Evolutionary conservation across 2,329 filamentous ascomycete species (phyloP).

Genomic region (Tolypocladium cylindrosporum): DNA sequence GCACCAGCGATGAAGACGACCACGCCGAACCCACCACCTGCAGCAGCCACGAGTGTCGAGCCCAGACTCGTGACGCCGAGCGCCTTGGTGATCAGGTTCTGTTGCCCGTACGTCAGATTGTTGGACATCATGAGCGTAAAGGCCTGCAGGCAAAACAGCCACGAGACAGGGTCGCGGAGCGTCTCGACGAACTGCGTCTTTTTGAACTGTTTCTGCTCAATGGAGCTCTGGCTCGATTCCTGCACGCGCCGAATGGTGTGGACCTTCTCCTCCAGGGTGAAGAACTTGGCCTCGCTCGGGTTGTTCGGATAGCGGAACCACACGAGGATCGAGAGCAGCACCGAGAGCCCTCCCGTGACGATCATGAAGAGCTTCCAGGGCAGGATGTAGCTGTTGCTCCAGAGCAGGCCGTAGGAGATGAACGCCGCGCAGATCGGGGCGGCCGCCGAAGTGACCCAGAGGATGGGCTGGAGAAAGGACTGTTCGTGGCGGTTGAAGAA

Average conservation of each 20-base stretch:
- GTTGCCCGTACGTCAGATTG: background rate
- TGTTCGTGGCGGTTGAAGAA: constrained; percentile 26
- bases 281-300: background rate
- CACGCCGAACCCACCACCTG: background rate
- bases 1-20: background rate
- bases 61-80: background rate
- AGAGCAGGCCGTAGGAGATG: background rate
- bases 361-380: background rate
- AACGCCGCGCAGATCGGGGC: background rate
- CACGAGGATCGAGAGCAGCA: background rate
- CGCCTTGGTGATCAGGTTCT: background rate
- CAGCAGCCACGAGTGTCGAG: background rate
- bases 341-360: background rate
- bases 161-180: background rate
- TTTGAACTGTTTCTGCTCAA: background rate
- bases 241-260: background rate
- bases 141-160: background rate
- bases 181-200: background rate
- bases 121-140: background rate
- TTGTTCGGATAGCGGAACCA: background rate
- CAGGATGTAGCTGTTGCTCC: background rate
- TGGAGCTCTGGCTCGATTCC: background rate
- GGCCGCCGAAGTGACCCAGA: background rate
- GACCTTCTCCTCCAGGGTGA: background rate
- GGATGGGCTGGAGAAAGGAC: constrained; percentile 6